phyloP scores from a whole-genome alignment of 305 asterid genomes.

The Solanum aculeatissimum region DNA sequence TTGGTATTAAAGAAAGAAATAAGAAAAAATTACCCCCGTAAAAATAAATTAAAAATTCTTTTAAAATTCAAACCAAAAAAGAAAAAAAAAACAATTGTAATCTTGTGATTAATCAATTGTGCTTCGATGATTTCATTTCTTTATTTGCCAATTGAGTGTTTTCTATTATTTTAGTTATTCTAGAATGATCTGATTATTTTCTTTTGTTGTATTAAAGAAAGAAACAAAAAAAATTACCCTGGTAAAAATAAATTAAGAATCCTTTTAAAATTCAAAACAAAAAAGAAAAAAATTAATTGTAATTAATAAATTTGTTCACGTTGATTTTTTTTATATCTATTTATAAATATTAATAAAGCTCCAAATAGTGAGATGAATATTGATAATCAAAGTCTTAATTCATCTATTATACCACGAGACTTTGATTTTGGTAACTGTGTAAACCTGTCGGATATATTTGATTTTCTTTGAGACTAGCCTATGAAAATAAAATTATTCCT shows the following conservation, averaged over 20 bases:
- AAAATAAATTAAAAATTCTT: neutral
- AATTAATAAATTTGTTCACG: neutral
- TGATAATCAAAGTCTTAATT: neutral
- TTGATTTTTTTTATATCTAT: neutral
- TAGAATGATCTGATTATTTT: neutral
- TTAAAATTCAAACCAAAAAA: neutral
- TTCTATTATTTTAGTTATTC: neutral
- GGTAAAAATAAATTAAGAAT: no score
- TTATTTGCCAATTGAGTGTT: neutral
- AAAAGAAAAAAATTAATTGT: neutral
- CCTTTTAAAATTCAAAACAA: neutral
- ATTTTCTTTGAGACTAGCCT: neutral
- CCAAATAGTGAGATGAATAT: neutral
- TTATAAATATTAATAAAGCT: neutral
- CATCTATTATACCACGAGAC: neutral
- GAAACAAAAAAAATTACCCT: neutral
- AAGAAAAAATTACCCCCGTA: neutral
- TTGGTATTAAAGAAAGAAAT: no score
- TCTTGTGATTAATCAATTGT: neutral
- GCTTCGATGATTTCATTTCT: neutral
- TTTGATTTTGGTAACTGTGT: neutral
- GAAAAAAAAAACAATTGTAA: neutral
- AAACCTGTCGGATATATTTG: neutral
- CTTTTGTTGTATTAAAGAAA: neutral
- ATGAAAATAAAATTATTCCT: no score